A percentile compares a stretch with the other conserved stretches of the same genome.
These are phyloP conservation scores for Chaetomium olivaceum DNA, from an alignment of 2,329 filamentous ascomycete genomes.

Conservation along the genomic window DNA sequence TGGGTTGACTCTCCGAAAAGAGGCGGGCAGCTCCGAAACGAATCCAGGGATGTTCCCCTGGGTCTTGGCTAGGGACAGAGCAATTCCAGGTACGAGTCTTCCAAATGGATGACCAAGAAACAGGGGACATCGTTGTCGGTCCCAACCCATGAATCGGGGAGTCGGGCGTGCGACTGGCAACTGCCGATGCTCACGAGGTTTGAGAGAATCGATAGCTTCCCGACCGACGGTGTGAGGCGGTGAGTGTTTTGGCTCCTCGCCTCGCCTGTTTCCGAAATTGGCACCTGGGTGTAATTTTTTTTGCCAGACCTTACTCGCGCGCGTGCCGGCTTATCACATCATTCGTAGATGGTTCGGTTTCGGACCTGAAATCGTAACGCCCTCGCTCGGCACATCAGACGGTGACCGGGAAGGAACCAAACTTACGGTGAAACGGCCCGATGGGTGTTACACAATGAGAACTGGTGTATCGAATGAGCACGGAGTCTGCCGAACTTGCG, in stretches of 20 bases:
- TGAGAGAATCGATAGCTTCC: not conserved
- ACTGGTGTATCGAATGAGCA: not conserved
- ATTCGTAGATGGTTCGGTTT: slow-evolving; percentile 8
- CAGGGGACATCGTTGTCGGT: not conserved
- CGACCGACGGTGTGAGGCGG: not conserved
- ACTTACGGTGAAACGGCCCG: slow-evolving; percentile 21
- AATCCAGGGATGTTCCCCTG: slow-evolving; percentile 5
- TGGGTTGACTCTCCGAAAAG: not conserved
- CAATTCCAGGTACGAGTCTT: slow-evolving; percentile 10
- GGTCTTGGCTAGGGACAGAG: not conserved
- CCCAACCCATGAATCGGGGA: not conserved
- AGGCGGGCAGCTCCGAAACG: not conserved
- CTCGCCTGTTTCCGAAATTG: slow-evolving; percentile 3
- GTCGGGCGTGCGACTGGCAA: not conserved
- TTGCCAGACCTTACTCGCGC: slow-evolving; percentile 8
- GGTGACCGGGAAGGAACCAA: not conserved
- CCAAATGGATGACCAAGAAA: not conserved
- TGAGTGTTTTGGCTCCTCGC: slow-evolving; percentile 2
- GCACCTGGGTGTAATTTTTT: slow-evolving; percentile 1
- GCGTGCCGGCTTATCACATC: not conserved
- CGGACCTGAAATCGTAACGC: not conserved
- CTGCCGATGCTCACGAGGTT: not conserved
- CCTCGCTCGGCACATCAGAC: not conserved
- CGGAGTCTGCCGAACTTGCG: slow-evolving; percentile 4
- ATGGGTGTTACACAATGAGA: slow-evolving; percentile 1